A percentile compares a stretch with the other conserved stretches of the same genome.
These are phyloP conservation scores for Penicillium roqueforti DNA, from an alignment of 495 filamentous ascomycete species.

Conservation along the genomic window DNA sequence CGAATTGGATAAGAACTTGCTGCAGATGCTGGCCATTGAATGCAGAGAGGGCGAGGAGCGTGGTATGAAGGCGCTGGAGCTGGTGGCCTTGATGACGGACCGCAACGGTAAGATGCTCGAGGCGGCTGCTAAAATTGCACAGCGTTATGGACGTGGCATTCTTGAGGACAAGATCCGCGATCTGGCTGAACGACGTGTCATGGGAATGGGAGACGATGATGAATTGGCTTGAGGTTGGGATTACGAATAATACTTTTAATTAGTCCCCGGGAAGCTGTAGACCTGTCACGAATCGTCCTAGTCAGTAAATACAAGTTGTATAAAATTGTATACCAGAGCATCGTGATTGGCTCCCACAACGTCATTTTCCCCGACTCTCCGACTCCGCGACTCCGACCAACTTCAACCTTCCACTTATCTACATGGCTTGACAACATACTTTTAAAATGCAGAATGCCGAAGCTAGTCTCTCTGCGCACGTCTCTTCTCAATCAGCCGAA, in stretches of 20 bases:
- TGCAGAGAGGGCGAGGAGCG: constrained; percentile 87
- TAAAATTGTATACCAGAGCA: constrained; percentile 16
- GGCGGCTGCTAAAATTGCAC: constrained; percentile 77
- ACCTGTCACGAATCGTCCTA: no score
- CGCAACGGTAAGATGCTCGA: constrained; percentile 78
- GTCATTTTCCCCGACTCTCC: constrained; percentile 7
- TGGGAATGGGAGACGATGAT: constrained; percentile 55
- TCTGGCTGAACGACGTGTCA: constrained; percentile 60
- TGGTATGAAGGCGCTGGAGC: constrained; percentile 90
- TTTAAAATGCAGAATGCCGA: constrained; percentile 32
- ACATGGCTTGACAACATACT: constrained; percentile 19
- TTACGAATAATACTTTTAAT: background rate
- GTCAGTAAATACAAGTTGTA: no score
- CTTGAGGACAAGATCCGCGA: constrained; percentile 84
- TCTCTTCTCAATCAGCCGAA: constrained; percentile 9
- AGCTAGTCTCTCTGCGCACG: constrained; percentile 22
- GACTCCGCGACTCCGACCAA: constrained; percentile 9
- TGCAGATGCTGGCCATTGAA: constrained; percentile 86
- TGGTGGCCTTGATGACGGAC: constrained; percentile 74
- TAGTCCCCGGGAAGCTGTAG: background rate
- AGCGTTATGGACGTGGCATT: constrained; percentile 68
- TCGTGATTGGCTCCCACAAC: constrained; percentile 21
- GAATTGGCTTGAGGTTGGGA: constrained; percentile 34
- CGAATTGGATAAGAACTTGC: constrained; percentile 78
- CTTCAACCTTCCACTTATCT: background rate